A percentile compares a stretch with the other conserved stretches of the same genome.
phyloP scores from a whole-genome alignment of 805 yeast genomes.

The Yamadazyma philogaea region DNA sequence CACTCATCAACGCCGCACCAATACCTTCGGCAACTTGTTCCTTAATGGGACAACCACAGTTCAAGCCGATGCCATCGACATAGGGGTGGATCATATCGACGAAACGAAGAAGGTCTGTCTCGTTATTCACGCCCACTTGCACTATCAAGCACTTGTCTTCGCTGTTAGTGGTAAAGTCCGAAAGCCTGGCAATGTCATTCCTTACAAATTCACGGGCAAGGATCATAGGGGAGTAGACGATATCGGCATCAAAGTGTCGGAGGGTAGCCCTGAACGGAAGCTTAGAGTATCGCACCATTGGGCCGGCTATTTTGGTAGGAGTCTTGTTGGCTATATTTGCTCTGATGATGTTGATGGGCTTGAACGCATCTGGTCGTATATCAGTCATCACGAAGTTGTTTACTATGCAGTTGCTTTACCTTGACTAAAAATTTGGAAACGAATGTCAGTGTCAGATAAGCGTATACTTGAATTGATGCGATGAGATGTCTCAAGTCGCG shows the following conservation, averaged over 20 bases:
- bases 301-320: constrained; percentile 59
- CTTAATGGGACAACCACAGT: constrained; percentile 96
- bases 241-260: constrained; percentile 69
- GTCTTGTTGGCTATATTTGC: constrained; percentile 22
- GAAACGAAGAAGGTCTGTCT: constrained; percentile 74
- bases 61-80: constrained; percentile 90
- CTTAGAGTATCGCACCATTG: constrained; percentile 96
- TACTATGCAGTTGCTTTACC: neutral
- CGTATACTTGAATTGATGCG: too few relatives aligned
- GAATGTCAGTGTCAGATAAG: too few relatives aligned
- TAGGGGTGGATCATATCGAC: constrained; percentile 87
- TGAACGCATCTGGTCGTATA: constrained; percentile 8
- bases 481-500: neutral
- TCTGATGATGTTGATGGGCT: constrained; percentile 34
- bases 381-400: neutral
- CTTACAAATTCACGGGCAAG: constrained; percentile 92
- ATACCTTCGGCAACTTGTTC: constrained; percentile 95
- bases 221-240: constrained; percentile 95
- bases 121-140: constrained; percentile 88
- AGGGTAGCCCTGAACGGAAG: constrained; percentile 82
- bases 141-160: constrained; percentile 72
- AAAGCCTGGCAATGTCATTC: constrained; percentile 70
- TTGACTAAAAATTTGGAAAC: too few relatives aligned
- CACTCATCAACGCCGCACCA: constrained; percentile 91
- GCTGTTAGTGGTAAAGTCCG: constrained; percentile 81